phyloP scores from a whole-genome alignment of 108 stramenopile species.

The Thalassiosira profunda region DNA sequence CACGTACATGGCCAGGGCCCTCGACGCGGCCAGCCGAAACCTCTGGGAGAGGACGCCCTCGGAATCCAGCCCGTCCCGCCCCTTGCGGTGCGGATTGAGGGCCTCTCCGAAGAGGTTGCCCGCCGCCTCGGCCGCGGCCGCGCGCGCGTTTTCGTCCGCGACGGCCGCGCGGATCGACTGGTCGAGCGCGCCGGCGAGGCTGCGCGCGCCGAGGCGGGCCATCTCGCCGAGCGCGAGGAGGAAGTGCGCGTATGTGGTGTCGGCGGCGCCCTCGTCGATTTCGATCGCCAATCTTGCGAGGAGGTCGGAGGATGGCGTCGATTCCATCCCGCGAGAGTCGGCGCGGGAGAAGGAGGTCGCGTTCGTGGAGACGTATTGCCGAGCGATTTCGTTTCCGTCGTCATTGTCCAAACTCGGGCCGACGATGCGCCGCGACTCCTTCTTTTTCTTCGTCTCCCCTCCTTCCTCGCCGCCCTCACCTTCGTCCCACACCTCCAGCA shows the following conservation, averaged over 20 bases:
- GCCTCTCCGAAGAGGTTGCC: constrained; percentile 35
- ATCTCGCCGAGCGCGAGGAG: constrained; percentile 78
- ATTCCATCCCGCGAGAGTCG: constrained; percentile 8
- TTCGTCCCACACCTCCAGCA: constrained; percentile 26
- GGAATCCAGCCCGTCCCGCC: constrained; percentile 47
- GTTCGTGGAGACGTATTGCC: too few relatives aligned
- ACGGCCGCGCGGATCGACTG: constrained; percentile 76
- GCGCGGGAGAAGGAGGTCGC: constrained; percentile 9
- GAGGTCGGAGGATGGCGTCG: constrained; percentile 1
- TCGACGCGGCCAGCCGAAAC: constrained; percentile 77
- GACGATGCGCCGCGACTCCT: constrained; percentile 1
- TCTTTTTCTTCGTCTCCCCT: background rate
- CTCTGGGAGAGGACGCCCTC: constrained; percentile 53
- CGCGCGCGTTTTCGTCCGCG: constrained; percentile 44
- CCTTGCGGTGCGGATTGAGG: constrained; percentile 46
- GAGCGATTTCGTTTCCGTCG: constrained; percentile 24
- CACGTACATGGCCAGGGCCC: constrained; percentile 67
- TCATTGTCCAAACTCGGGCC: constrained; percentile 29
- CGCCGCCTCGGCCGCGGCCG: constrained; percentile 45
- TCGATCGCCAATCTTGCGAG: constrained; percentile 25
- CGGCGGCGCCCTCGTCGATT: constrained; percentile 40
- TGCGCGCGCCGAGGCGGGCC: constrained; percentile 77
- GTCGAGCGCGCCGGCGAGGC: constrained; percentile 67
- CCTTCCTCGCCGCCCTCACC: constrained; percentile 18
- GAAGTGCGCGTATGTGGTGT: constrained; percentile 45